These are phyloP conservation scores for Lenzites betulinus DNA, from an alignment of 768 basidiomycete genomes.

Conservation along the genomic window DNA sequence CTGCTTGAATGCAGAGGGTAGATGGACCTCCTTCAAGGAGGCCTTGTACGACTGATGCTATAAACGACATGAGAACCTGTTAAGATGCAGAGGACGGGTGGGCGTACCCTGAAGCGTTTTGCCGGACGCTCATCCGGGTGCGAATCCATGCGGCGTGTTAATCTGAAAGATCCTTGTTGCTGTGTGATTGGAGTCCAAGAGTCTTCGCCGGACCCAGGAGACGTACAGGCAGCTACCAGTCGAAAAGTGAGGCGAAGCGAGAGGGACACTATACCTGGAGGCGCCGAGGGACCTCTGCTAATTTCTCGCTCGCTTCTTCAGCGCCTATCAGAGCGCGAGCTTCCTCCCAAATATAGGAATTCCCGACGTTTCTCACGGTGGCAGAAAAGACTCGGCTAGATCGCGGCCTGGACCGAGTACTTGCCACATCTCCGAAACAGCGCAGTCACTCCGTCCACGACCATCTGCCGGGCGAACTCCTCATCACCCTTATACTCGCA, in stretches of 20 bases:
- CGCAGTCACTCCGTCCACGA: neutral
- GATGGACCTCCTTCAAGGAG: conserved; percentile 67
- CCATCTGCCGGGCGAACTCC: neutral
- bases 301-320: neutral
- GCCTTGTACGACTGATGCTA: conserved; percentile 77
- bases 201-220: too few relatives aligned
- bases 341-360: neutral
- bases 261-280: neutral
- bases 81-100: neutral
- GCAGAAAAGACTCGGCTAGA: neutral
- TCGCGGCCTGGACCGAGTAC: neutral
- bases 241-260: too few relatives aligned
- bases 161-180: too few relatives aligned
- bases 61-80: too few relatives aligned
- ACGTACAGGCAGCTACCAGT: too few relatives aligned
- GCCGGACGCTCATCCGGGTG: conserved; percentile 23
- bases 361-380: neutral
- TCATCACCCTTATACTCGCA: neutral
- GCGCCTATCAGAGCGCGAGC: too few relatives aligned
- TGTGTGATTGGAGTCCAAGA: too few relatives aligned
- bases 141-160: conserved; percentile 2
- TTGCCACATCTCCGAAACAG: neutral
- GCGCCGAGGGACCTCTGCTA: neutral
- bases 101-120: conserved; percentile 31
- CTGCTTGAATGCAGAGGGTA: conserved; percentile 62